Conservation (phyloP, 2,329 filamentous ascomycete genomes). For the Nemania diffusa region DNA sequence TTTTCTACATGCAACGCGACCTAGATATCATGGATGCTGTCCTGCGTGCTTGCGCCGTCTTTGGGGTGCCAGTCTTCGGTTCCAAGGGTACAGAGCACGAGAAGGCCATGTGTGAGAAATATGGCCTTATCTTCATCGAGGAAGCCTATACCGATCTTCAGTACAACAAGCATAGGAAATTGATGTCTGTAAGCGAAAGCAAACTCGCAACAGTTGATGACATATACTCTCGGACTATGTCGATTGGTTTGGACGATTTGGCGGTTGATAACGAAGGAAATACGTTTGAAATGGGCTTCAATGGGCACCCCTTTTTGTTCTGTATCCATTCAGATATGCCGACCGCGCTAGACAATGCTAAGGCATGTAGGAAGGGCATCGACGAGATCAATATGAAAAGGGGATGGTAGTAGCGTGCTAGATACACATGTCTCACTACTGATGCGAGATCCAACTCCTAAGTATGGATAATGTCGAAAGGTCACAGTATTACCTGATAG, state of each 20-base stretch:
- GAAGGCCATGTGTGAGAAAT: conserved; percentile 21
- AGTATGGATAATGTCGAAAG: no score
- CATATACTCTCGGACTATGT: conserved; percentile 14
- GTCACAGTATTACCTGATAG: no score
- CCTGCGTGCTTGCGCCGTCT: conserved; percentile 18
- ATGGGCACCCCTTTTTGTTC: conserved; percentile 15
- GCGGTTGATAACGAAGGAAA: conserved; percentile 14
- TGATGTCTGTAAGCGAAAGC: conserved; percentile 19
- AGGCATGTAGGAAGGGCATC: conserved; percentile 13
- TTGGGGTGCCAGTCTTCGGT: conserved; percentile 15
- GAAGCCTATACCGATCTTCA: conserved; percentile 21
- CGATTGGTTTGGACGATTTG: conserved; percentile 15
- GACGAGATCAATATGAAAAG: conserved; percentile 8
- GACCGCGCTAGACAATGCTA: conserved; percentile 10
- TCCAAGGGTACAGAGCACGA: conserved; percentile 23
- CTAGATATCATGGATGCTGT: conserved; percentile 19
- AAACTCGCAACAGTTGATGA: conserved; percentile 11
- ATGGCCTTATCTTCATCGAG: conserved; percentile 17
- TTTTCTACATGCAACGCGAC: conserved; percentile 27
- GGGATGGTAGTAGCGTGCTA: conserved; percentile 28
- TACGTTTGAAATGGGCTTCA: conserved; percentile 6
- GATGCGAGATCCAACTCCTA: no score
- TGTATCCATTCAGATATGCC: conserved; percentile 25
- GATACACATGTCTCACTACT: background rate
- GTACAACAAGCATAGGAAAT: conserved; percentile 18